phyloP scores from a whole-genome alignment of 306 rosid species.

The Fagus crenata region DNA sequence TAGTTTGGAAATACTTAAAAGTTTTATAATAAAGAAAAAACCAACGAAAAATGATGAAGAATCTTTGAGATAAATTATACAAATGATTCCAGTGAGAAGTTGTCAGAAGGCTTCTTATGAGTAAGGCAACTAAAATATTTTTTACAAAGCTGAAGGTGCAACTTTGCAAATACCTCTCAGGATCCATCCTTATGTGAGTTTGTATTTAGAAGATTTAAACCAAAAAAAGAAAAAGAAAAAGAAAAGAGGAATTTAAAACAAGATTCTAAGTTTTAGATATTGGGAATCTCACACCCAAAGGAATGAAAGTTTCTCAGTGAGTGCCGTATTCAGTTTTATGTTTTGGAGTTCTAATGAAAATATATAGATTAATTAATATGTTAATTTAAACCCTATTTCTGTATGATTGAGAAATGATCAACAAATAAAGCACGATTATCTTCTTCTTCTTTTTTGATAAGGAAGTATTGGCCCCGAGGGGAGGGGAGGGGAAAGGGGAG shows the following conservation, averaged over 20 bases:
- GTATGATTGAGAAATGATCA: not conserved
- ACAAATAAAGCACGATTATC: not conserved
- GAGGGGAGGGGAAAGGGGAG: no score
- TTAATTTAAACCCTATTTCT: not conserved
- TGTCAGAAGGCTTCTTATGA: not conserved
- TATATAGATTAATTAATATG: not conserved
- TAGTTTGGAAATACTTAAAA: not conserved
- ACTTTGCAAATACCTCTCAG: not conserved
- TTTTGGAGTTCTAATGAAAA: not conserved
- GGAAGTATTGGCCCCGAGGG: no score
- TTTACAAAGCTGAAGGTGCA: not conserved
- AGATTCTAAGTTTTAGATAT: not conserved
- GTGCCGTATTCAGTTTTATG: not conserved
- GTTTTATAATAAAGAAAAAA: not conserved
- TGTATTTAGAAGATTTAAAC: not conserved
- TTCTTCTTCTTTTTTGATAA: no score
- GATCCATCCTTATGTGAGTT: not conserved
- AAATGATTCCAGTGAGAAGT: not conserved
- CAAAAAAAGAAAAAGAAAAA: not conserved
- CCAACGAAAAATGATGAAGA: not conserved
- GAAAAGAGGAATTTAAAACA: not conserved
- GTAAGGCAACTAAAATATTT: not conserved
- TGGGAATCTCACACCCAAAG: not conserved
- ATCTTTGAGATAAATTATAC: not conserved
- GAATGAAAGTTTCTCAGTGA: not conserved